phyloP scores from a whole-genome alignment of 805 yeast genomes.

The Cyberlindnera americana region DNA sequence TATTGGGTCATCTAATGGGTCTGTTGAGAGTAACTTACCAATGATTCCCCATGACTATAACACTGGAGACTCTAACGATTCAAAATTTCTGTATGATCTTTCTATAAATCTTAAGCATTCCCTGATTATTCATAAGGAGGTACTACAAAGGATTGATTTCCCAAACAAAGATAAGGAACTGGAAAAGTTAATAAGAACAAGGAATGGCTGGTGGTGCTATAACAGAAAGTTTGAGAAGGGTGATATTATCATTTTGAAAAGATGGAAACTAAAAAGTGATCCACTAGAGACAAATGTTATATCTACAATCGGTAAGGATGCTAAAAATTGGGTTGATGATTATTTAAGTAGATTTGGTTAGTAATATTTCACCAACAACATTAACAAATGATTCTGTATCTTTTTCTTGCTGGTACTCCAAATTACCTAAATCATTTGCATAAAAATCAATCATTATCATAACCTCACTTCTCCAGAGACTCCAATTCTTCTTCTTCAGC shows the following conservation, averaged over 20 bases:
- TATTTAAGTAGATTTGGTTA: constrained; percentile 6
- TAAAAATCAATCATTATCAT: constrained; percentile 12
- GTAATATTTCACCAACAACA: constrained; percentile 1
- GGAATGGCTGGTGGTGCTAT: constrained; percentile 28
- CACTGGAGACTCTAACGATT: constrained; percentile 13
- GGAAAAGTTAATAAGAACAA: constrained; percentile 20
- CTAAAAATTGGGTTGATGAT: constrained; percentile 20
- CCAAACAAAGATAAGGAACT: constrained; percentile 3
- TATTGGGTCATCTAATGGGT: too few relatives aligned
- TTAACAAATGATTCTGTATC: background rate
- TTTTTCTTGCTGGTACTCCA: background rate
- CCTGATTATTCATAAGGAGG: constrained; percentile 18
- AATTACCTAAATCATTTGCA: constrained; percentile 7
- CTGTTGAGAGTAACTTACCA: constrained; percentile 24
- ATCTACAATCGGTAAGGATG: constrained; percentile 23
- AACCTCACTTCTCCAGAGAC: constrained; percentile 12
- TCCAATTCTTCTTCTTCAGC: constrained; percentile 2
- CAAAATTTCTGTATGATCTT: constrained; percentile 14
- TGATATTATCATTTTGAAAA: constrained; percentile 19
- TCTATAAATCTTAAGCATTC: constrained; percentile 13
- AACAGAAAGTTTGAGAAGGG: constrained; percentile 6
- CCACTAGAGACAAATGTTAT: constrained; percentile 20
- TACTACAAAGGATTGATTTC: constrained; percentile 9
- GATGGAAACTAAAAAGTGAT: constrained; percentile 13
- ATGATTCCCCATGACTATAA: constrained; percentile 9